Conservation (phyloP, 108 stramenopile genomes). For the Skeletonema marinoi region DNA sequence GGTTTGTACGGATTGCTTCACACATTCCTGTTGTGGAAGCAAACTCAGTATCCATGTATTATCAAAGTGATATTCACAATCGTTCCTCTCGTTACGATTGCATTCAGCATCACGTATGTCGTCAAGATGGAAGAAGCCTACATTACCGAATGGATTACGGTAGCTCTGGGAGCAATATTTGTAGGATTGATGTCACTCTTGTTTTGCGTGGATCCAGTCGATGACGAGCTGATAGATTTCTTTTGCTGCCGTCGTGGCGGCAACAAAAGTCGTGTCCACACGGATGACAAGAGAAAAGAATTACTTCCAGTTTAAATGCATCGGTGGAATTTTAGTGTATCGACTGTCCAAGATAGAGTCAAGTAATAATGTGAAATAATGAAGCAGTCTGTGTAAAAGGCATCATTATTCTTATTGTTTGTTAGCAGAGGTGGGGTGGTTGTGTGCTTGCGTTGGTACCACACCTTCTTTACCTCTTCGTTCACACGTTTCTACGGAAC, state of each 20-base stretch:
- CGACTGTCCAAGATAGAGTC: no score
- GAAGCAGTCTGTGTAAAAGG: no score
- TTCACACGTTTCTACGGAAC: not conserved
- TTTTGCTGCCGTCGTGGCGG: slow-evolving; percentile 1
- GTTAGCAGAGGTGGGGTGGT: no score
- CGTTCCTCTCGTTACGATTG: slow-evolving; percentile 9
- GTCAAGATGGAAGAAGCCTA: slow-evolving; percentile 11
- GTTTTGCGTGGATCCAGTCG: not conserved
- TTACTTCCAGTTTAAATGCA: no score
- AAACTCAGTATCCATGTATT: slow-evolving; percentile 33
- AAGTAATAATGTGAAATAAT: no score
- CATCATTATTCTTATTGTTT: no score
- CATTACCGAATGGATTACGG: not conserved
- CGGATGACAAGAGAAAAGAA: no score
- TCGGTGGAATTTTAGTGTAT: no score
- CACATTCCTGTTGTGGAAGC: slow-evolving; percentile 34
- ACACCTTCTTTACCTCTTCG: not conserved
- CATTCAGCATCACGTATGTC: slow-evolving; percentile 18
- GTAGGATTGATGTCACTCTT: not conserved
- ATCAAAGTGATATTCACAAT: slow-evolving; percentile 28
- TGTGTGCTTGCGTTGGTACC: no score
- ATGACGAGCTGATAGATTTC: not conserved
- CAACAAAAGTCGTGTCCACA: no score
- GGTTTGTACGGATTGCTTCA: slow-evolving; percentile 33
- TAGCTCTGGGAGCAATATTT: not conserved